phyloP scores from a whole-genome alignment of 1,139 yeast genomes.

The Saccharomyces hybrid region DNA sequence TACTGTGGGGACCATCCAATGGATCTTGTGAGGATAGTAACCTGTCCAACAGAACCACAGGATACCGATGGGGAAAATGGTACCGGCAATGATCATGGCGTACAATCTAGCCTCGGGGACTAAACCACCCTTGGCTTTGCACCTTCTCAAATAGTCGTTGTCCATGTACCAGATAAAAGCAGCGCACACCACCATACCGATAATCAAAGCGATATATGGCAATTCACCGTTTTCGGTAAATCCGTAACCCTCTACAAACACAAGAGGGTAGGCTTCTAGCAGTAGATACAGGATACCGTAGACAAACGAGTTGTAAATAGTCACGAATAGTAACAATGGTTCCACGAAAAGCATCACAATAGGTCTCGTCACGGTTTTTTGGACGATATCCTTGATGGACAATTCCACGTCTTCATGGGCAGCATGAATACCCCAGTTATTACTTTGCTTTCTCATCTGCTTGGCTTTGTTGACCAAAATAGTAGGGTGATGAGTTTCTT shows the following conservation, averaged over 20 bases:
- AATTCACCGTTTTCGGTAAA: slow-evolving; percentile 42
- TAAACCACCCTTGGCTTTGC: slow-evolving; percentile 45
- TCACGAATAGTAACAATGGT: slow-evolving; percentile 62
- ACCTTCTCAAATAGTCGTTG: slow-evolving; percentile 34
- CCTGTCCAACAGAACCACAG: slow-evolving; percentile 89
- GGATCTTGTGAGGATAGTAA: slow-evolving; percentile 55
- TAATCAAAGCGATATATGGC: slow-evolving; percentile 53
- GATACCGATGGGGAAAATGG: slow-evolving; percentile 67
- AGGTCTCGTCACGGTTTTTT: slow-evolving; percentile 68
- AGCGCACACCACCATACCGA: slow-evolving; percentile 61
- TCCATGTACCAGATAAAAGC: slow-evolving; percentile 35
- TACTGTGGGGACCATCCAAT: slow-evolving; percentile 80
- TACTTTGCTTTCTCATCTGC: slow-evolving; percentile 48
- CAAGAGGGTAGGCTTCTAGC: slow-evolving; percentile 72
- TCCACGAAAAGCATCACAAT: slow-evolving; percentile 59
- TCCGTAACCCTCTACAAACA: slow-evolving; percentile 55
- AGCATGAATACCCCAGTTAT: slow-evolving; percentile 76
- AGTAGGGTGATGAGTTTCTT: slow-evolving; percentile 58
- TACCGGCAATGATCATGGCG: slow-evolving; percentile 62
- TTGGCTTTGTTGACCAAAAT: slow-evolving; percentile 58
- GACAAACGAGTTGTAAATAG: slow-evolving; percentile 73
- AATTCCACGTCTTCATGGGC: slow-evolving; percentile 69
- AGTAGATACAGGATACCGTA: slow-evolving; percentile 76
- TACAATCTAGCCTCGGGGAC: slow-evolving; percentile 76
- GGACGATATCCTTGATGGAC: slow-evolving; percentile 54